Evolutionary conservation across 2,329 filamentous ascomycete species (phyloP), one percentile per base, ranked within the genome.

Genomic region (Ceratocystis variospora): DNA sequence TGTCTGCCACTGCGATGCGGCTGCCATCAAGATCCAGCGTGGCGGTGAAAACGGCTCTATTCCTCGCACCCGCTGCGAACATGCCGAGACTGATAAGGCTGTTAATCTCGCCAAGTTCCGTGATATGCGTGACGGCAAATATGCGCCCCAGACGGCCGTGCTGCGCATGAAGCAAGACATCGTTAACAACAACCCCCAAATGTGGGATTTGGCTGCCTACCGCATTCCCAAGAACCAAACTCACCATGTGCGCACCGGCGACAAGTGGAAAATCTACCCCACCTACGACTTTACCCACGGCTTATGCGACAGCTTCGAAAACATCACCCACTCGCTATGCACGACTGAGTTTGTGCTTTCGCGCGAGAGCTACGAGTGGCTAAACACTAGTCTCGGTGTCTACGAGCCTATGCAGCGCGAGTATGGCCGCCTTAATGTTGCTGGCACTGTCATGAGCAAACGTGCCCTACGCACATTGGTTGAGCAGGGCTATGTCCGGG

Each of bases 201-300:
- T 96, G 89, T 96, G 93, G 93, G 93, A 97, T 79, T 77, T 96
- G 65, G 89, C 89, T 1, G 93, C 93, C 17, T 97, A 96, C 76
- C 85, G 93, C 68, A 87, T 97, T 66, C 81, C 90, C 68, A 83
- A 87, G 72, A 85, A 89, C 53, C 77, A 83, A 67, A 80, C 80
- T 68, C 81, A 85, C 55, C 90, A 96, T 74, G 85, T 90, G 75
- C 83, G 89, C 45, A 96, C 92, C 0, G 90, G 89, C 37, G 79
- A 83, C 70, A 85, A 87, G 73, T 97, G 92, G 91, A 87, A 86
- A 75, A 96, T 96, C 69, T 96, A 96, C 74, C 94, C 94, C 0
- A 95, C 93, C 0, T 96, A 96, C 73, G 92, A 96, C 74, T 95
- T 95, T 74, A 88, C 88, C 0, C 90, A 95, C 78, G 96, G 89